phyloP scores from a whole-genome alignment of 2,329 filamentous ascomycete genomes.

The Verticillium nubilum region DNA sequence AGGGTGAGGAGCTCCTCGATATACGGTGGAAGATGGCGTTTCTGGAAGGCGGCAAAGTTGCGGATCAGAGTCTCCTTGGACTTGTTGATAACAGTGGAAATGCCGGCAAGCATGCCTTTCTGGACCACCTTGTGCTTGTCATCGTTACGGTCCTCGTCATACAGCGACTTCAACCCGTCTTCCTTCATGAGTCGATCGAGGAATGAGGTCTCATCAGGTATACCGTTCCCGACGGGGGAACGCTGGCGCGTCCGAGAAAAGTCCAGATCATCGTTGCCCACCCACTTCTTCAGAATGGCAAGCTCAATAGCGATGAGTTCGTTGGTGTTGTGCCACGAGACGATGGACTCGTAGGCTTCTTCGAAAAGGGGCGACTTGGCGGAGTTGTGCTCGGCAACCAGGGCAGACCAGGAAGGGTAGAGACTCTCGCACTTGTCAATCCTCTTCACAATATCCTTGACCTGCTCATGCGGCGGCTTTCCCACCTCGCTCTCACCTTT shows the following conservation, averaged over 20 bases:
- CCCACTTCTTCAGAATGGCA: constrained; percentile 88
- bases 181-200: constrained; percentile 93
- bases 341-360: constrained; percentile 80
- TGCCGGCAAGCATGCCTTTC: constrained; percentile 76
- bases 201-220: constrained; percentile 88
- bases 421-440: constrained; percentile 84
- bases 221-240: constrained; percentile 63
- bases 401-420: constrained; percentile 73
- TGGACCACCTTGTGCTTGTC: constrained; percentile 30
- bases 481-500: constrained; percentile 89
- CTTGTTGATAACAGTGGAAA: constrained; percentile 84
- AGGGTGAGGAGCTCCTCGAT: constrained; percentile 93
- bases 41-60: constrained; percentile 78
- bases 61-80: constrained; percentile 86
- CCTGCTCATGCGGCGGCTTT: constrained; percentile 81
- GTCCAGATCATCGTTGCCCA: constrained; percentile 91
- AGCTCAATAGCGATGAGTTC: constrained; percentile 94
- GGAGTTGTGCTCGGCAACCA: constrained; percentile 69
- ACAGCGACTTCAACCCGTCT: constrained; percentile 86
- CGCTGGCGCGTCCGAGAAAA: constrained; percentile 71
- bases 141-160: constrained; percentile 54
- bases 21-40: constrained; percentile 88
- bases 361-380: constrained; percentile 72
- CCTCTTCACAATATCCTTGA: constrained; percentile 81
- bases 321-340: constrained; percentile 96